Base-by-base conservation (phyloP, 2,329 filamentous ascomycete genomes). In the Emydomyces testavorans region DNA sequence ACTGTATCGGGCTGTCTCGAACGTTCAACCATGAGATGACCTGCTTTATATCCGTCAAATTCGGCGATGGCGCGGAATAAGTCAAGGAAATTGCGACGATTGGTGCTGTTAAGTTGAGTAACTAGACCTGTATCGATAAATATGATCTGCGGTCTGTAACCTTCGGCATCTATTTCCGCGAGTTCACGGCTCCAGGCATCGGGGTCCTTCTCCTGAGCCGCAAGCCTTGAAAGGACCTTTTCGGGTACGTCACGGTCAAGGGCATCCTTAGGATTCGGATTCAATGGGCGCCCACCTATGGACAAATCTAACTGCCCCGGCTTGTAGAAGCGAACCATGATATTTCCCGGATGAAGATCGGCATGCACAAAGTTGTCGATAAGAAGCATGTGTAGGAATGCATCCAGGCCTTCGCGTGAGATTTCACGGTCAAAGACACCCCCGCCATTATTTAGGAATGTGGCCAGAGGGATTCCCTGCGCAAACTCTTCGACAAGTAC, bases 281-380 rank as follows among this genome's bases (percentile, higher is more conserved):
- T 64, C 20, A 62, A 64, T 2, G 64, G 68, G 48, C 72, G 65
- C 18, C 65, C 63, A 32, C 62, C 63, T 4, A 82, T 68, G 18
- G 73, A 71, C 1, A 93, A 70, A 41, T 83, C 78, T 0, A 90
- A 77, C 52, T 82, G 76, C 11, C 80, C 79, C 0, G 89, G 80
- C 59, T 90, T 81, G 67, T 96, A 95, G 70, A 98, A 98, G 53
- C 93, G 87, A 39, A 98, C 90, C 89, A 98, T 96, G 67, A 98
- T 96, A 64, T 98, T 98, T 21, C 92, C 92, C 0, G 92, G 92
- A 62, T 98, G 92, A 24, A 98, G 71, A 62, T 98, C 92, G 4
- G 92, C 90, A 61, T 98, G 92, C 21, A 95, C 82, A 64, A 98
- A 98, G 64, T 98, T 98, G 65, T 98, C 92, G 32, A 98, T 82